Base-by-base conservation (phyloP, 1,284 basidiomycete species). In the Trametes versicolor region DNA sequence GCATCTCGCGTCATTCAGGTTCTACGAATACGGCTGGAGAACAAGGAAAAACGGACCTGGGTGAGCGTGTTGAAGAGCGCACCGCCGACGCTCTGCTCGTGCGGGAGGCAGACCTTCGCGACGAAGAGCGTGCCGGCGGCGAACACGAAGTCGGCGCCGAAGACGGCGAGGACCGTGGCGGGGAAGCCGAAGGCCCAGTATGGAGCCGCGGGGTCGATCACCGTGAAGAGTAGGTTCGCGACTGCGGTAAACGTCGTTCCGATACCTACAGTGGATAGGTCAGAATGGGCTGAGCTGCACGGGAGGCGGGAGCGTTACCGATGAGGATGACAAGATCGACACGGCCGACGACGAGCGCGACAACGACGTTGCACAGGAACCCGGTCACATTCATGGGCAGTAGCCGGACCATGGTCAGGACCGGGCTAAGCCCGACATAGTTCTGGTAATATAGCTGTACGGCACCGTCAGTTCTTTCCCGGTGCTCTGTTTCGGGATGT, bases 181-280 rank as follows among this genome's bases (percentile, higher is more conserved):
- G 93, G 92, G 80, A 97, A 96, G 15, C 89, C 90, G 62, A 86
- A 92, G 1, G 87, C 87, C 94, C 94, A 96, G 75, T 92, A 97
- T 0, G 87, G 76, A 2, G 82, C 82, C 2, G 79, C 66, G 0
- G 88, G 84, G 15, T 86, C 73, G 62, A 95, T 89, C 5, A 93
- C 73, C 0, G 93, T 92, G 68, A 95, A 92, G 3, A 96, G 80
- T 36, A 95, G 78, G 62, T 86, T 87, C 0, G 91, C 90, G 17
- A 82, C 69, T 1, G 83, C 82, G 0, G 94, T 93, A 17, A 87
- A 75, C 7, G 86, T 65, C 2, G 89, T 89, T 23, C 90, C 91
- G 21, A 78, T 60, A 0, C 78, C 87, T 87, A 61, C 27, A 51
- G 41, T 25, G 49, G 2, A 17, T 7, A 4, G 13, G 25, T 29